Percentiles rank a stretch among this genome's conserved stretches.
Conservation (phyloP, 164 flowering plant genomes). For the Houttuynia cordata region DNA sequence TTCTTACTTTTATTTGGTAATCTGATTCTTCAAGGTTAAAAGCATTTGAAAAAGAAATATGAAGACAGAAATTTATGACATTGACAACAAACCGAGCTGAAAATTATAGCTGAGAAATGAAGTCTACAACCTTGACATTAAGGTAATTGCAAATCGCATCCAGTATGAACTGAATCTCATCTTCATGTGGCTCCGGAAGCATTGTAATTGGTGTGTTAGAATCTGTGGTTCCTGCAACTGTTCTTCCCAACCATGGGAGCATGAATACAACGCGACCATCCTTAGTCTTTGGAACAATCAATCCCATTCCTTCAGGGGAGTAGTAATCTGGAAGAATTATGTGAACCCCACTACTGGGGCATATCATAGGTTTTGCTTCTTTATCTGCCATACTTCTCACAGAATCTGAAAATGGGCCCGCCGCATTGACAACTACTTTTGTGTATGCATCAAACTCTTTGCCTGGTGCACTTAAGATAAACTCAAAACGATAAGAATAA, state of each 20-base stretch:
- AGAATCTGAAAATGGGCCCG: conserved; percentile 95
- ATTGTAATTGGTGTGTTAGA: conserved; percentile 71
- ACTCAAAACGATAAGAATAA: not conserved
- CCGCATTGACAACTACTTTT: conserved; percentile 51
- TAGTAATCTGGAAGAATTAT: conserved; percentile 95
- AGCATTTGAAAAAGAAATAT: too few species aligned
- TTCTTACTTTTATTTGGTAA: too few species aligned
- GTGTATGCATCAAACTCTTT: conserved; percentile 17
- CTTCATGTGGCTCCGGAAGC: conserved; percentile 97
- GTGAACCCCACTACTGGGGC: conserved; percentile 98
- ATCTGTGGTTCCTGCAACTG: conserved; percentile 93
- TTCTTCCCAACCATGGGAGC: conserved; percentile 99
- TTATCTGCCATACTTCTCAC: conserved; percentile 75
- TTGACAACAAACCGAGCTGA: too few species aligned
- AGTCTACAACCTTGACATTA: conserved; percentile 56
- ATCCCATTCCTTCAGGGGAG: conserved; percentile 98
- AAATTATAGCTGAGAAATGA: too few species aligned
- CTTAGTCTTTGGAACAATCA: conserved; percentile 98
- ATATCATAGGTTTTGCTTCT: conserved; percentile 64
- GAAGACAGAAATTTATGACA: too few species aligned
- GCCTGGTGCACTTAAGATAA: conserved; percentile 6
- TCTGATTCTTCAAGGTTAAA: too few species aligned
- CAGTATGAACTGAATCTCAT: conserved; percentile 88
- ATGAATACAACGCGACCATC: conserved; percentile 98
- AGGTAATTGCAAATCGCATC: conserved; percentile 95